Conservation (phyloP, 2,329 filamentous ascomycete genomes). For the Epichloe brachyelytri region DNA sequence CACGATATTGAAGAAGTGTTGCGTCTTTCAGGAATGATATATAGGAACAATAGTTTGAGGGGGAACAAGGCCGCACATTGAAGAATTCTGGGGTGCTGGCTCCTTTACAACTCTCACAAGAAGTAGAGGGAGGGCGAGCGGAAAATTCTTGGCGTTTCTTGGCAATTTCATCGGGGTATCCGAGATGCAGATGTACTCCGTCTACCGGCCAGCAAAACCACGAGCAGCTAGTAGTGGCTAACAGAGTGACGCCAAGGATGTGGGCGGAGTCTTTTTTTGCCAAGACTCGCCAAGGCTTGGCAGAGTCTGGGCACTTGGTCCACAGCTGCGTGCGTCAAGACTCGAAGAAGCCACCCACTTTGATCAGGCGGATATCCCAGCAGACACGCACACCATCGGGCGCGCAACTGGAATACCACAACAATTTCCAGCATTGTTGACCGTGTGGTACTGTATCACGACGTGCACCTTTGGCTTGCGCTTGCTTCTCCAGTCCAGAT, state of each 20-base stretch:
- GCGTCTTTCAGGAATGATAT: neutral
- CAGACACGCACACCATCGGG: neutral
- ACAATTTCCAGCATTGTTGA: neutral
- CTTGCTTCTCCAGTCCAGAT: neutral
- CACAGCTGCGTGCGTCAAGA: constrained; percentile 9
- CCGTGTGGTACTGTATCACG: neutral
- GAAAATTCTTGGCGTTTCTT: constrained; percentile 24
- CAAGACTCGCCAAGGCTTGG: constrained; percentile 27
- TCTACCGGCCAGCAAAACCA: neutral
- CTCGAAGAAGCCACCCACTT: neutral
- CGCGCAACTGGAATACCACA: neutral
- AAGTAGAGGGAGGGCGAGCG: constrained; percentile 25
- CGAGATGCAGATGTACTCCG: constrained; percentile 4
- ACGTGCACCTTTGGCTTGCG: neutral
- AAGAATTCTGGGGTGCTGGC: constrained; percentile 15
- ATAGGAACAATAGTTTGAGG: neutral
- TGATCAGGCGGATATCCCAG: constrained; percentile 1
- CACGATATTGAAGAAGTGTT: neutral
- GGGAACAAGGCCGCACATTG: neutral
- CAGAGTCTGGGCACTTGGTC: constrained; percentile 23
- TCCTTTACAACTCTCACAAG: constrained; percentile 25
- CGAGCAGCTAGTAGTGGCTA: neutral
- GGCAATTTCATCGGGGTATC: constrained; percentile 13
- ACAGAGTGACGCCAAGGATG: constrained; percentile 8
- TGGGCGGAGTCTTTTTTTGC: constrained; percentile 18